These are phyloP conservation scores for Cinnamomum chago DNA, from an alignment of 164 flowering plant genomes.

Conservation along the genomic window DNA sequence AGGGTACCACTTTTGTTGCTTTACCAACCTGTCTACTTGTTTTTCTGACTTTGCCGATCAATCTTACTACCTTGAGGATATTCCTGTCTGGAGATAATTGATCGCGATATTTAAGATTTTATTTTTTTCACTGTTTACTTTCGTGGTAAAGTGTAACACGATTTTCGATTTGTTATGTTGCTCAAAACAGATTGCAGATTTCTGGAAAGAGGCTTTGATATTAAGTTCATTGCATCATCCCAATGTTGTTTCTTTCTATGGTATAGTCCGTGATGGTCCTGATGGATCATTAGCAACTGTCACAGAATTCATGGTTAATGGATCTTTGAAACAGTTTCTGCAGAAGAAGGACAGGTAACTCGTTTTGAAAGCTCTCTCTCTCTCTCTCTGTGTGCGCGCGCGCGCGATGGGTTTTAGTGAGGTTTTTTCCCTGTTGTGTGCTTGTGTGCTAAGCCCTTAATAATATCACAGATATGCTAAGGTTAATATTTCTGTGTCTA, in stretches of 20 bases:
- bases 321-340: constrained; percentile 92
- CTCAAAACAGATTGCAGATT: constrained; percentile 75
- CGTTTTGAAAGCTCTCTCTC: background rate
- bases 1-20: no score
- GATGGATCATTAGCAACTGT: constrained; percentile 96
- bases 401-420: no score
- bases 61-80: no score
- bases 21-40: no score
- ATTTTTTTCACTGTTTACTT: background rate
- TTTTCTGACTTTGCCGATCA: no score
- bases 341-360: constrained; percentile 91
- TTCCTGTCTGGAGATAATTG: background rate
- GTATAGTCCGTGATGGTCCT: constrained; percentile 98
- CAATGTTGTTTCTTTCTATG: constrained; percentile 96
- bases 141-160: background rate
- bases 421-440: background rate
- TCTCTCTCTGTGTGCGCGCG: no score
- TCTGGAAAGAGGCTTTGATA: constrained; percentile 97
- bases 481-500: background rate
- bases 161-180: constrained; percentile 2
- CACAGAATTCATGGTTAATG: constrained; percentile 96
- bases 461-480: background rate
- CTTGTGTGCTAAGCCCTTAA: background rate
- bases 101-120: background rate
- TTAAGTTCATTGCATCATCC: constrained; percentile 95